phyloP scores from a whole-genome alignment of 2,329 filamentous ascomycete genomes.

The Phaeosphaeriaceae sp. region DNA sequence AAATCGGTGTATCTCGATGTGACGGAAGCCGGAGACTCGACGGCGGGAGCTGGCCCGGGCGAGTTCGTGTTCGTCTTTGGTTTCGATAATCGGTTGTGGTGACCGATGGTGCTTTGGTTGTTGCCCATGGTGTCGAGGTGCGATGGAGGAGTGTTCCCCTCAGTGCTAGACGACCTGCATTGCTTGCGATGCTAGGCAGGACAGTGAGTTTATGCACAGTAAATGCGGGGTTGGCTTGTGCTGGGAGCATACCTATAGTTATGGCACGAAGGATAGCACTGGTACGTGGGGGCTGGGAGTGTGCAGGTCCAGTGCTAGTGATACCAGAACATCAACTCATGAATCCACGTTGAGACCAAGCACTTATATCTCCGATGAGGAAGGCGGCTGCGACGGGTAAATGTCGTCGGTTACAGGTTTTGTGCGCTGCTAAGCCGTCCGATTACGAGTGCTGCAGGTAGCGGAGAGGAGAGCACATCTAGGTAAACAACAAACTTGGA shows the following conservation, averaged over 20 bases:
- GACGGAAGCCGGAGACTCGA: constrained; percentile 30
- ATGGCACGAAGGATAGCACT: constrained; percentile 11
- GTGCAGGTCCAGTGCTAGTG: constrained; percentile 16
- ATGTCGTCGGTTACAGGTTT: constrained; percentile 21
- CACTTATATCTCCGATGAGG: constrained; percentile 17
- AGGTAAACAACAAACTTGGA: constrained; percentile 49
- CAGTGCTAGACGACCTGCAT: not conserved
- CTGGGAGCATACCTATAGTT: constrained; percentile 23
- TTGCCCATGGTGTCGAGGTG: constrained; percentile 39
- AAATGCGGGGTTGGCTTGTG: constrained; percentile 15
- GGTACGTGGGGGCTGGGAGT: constrained; percentile 29
- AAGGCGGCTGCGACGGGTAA: constrained; percentile 22
- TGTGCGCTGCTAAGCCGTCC: constrained; percentile 18
- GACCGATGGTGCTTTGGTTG: constrained; percentile 31
- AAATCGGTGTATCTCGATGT: constrained; percentile 35
- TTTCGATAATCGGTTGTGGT: constrained; percentile 43
- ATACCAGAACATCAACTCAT: constrained; percentile 19
- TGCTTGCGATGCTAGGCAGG: not conserved
- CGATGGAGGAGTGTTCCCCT: constrained; percentile 22
- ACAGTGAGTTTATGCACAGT: constrained; percentile 13
- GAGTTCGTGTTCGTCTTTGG: constrained; percentile 48
- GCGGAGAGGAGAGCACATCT: constrained; percentile 26
- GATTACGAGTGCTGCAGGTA: constrained; percentile 30
- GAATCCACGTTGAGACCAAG: constrained; percentile 22
- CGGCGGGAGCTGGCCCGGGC: constrained; percentile 19